Evolutionary conservation across 2,329 filamentous ascomycete genomes (phyloP).

Genomic region (Fusarium austroafricanum): DNA sequence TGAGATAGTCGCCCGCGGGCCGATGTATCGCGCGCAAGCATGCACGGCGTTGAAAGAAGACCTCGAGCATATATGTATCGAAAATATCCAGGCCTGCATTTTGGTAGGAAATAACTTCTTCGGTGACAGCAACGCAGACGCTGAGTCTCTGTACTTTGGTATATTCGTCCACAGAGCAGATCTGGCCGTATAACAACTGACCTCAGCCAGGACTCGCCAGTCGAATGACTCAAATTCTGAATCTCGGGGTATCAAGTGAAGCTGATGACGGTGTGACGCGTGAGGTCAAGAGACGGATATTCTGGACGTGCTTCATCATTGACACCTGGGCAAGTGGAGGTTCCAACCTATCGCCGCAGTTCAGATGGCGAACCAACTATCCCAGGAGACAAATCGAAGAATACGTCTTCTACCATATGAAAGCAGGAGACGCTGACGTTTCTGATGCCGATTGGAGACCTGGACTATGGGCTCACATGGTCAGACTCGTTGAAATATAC

Average conservation of each 20-base stretch:
- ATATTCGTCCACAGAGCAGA: background rate
- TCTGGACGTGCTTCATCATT: slow-evolving; percentile 51
- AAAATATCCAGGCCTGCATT: slow-evolving; percentile 51
- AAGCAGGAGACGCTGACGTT: slow-evolving; percentile 37
- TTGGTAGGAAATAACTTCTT: slow-evolving; percentile 49
- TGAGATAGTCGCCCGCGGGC: slow-evolving; percentile 27
- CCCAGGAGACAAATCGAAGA: slow-evolving; percentile 49
- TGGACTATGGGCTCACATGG: slow-evolving; percentile 51
- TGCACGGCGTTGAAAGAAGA: slow-evolving; percentile 45
- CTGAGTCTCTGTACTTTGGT: slow-evolving; percentile 52
- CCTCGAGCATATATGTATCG: slow-evolving; percentile 48
- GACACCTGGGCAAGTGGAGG: slow-evolving; percentile 52
- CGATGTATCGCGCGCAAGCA: slow-evolving; percentile 30
- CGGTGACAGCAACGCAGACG: slow-evolving; percentile 46
- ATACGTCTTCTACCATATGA: slow-evolving; percentile 38
- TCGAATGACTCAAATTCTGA: slow-evolving; percentile 51
- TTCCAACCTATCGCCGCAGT: slow-evolving; percentile 45
- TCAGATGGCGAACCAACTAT: slow-evolving; percentile 30
- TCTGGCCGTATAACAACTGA: background rate
- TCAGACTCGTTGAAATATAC: slow-evolving; percentile 49
- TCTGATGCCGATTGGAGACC: slow-evolving; percentile 38
- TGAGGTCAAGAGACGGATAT: slow-evolving; percentile 49
- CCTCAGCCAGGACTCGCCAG: slow-evolving; percentile 42
- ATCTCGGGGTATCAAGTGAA: slow-evolving; percentile 35
- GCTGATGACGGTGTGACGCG: slow-evolving; percentile 42